Conservation (phyloP, 1,284 basidiomycete genomes). For the Ganoderma leucocontextum region DNA sequence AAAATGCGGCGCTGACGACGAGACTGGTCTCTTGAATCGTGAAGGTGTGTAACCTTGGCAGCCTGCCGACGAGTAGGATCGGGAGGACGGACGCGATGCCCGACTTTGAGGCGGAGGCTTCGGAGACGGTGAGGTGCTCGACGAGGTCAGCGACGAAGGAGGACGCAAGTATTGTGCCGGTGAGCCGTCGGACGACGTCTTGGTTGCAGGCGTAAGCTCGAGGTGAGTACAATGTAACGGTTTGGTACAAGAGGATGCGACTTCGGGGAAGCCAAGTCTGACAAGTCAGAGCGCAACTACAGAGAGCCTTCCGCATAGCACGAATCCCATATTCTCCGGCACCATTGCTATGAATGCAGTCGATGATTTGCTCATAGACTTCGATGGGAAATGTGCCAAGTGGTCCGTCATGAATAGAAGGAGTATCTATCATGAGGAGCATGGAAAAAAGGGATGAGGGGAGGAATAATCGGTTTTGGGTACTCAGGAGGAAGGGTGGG, state of each 20-base stretch:
- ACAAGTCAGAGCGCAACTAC: background rate
- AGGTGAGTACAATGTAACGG: background rate
- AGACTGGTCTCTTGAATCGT: background rate
- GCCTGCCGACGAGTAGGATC: background rate
- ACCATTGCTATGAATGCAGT: background rate
- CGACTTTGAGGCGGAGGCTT: background rate
- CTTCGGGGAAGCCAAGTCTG: background rate
- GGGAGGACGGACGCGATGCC: background rate
- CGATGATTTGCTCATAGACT: background rate
- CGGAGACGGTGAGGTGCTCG: background rate
- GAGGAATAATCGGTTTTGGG: too few species aligned
- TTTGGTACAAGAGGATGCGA: background rate
- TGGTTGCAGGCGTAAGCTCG: background rate
- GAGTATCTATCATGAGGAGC: background rate
- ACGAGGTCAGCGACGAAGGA: background rate
- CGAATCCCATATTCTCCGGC: background rate
- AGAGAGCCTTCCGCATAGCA: background rate
- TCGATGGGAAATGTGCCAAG: background rate
- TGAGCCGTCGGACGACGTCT: background rate
- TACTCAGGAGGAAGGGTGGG: background rate
- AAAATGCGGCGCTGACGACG: background rate
- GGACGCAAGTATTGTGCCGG: background rate
- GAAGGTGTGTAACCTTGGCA: background rate
- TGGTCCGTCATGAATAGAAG: background rate
- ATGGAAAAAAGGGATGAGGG: background rate